Percentiles rank a stretch among this genome's conserved stretches.
Conservation (phyloP, 1,284 basidiomycete genomes). For the Ustilago hordei region DNA sequence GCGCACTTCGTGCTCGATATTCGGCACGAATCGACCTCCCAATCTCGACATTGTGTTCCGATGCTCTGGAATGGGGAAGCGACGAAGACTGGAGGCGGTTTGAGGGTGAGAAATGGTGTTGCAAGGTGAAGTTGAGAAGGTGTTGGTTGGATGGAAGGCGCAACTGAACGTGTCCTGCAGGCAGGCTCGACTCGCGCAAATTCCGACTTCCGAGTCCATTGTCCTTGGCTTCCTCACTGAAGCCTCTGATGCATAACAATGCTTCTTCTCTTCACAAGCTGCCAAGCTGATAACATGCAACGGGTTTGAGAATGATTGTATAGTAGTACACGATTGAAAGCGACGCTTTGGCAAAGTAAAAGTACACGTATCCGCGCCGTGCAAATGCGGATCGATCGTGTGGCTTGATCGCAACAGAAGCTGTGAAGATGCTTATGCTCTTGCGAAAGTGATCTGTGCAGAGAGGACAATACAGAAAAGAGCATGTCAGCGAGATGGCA, state of each 20-base stretch:
- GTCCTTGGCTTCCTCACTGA: not conserved
- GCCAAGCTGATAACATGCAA: not conserved
- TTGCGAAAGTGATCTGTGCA: slow-evolving; percentile 55
- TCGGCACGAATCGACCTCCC: slow-evolving; percentile 41
- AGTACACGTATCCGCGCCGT: slow-evolving; percentile 49
- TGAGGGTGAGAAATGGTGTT: not conserved
- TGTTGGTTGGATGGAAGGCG: slow-evolving; percentile 9
- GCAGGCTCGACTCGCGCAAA: not conserved
- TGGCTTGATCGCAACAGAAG: slow-evolving; percentile 14
- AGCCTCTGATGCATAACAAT: not conserved
- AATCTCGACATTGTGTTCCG: slow-evolving; percentile 39
- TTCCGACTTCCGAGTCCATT: slow-evolving; percentile 2
- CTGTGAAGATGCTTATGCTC: slow-evolving; percentile 18
- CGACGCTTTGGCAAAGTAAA: slow-evolving; percentile 1
- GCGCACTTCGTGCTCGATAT: slow-evolving; percentile 50
- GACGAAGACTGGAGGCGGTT: not conserved
- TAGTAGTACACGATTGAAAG: slow-evolving; percentile 24
- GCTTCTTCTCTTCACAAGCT: not conserved
- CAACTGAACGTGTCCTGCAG: slow-evolving; percentile 6
- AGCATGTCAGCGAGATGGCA: not conserved
- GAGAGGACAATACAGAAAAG: not conserved
- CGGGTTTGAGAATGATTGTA: not conserved
- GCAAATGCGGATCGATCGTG: slow-evolving; percentile 48
- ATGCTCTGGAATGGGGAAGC: not conserved
- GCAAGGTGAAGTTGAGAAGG: slow-evolving; percentile 4